phyloP scores from a whole-genome alignment of 2,329 filamentous ascomycete genomes.

The Fusarium pseudoanthophilum region DNA sequence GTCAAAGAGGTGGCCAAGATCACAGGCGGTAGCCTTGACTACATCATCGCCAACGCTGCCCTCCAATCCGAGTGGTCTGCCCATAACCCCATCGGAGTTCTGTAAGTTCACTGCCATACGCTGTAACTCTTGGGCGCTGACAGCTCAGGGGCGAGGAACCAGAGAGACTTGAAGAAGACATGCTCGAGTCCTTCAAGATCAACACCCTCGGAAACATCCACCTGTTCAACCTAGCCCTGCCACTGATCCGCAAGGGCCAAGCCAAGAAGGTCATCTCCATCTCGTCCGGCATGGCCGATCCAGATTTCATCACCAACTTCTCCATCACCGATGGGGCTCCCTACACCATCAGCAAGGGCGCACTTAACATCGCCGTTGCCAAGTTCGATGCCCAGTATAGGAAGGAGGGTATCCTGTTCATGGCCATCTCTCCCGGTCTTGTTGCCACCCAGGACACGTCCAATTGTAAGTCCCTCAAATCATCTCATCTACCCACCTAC shows the following conservation, averaged over 20 bases:
- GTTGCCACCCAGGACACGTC: slow-evolving; percentile 55
- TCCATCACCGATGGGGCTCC: slow-evolving; percentile 49
- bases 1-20: slow-evolving; percentile 47
- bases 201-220: slow-evolving; percentile 66
- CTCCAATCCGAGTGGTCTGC: slow-evolving; percentile 46
- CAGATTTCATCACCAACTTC: slow-evolving; percentile 53
- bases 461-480: slow-evolving; percentile 31
- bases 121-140: no score
- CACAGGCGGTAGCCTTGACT: slow-evolving; percentile 58
- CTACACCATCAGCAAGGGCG: slow-evolving; percentile 64
- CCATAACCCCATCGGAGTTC: slow-evolving; percentile 13
- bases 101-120: no score
- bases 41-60: slow-evolving; percentile 63
- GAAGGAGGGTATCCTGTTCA: slow-evolving; percentile 62
- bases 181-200: slow-evolving; percentile 49
- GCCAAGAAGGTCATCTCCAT: slow-evolving; percentile 66
- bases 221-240: slow-evolving; percentile 63
- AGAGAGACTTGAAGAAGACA: slow-evolving; percentile 23
- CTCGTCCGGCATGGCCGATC: slow-evolving; percentile 60
- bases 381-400: slow-evolving; percentile 64
- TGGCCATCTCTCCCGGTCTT: slow-evolving; percentile 62
- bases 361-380: slow-evolving; percentile 61
- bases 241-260: slow-evolving; percentile 61
- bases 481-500: fast-evolving
- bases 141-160: slow-evolving; percentile 35